Evolutionary conservation across 2,329 filamentous ascomycete genomes (phyloP), one percentile per base, ranked within the genome.

Genomic region (Scedosporium boydii): DNA sequence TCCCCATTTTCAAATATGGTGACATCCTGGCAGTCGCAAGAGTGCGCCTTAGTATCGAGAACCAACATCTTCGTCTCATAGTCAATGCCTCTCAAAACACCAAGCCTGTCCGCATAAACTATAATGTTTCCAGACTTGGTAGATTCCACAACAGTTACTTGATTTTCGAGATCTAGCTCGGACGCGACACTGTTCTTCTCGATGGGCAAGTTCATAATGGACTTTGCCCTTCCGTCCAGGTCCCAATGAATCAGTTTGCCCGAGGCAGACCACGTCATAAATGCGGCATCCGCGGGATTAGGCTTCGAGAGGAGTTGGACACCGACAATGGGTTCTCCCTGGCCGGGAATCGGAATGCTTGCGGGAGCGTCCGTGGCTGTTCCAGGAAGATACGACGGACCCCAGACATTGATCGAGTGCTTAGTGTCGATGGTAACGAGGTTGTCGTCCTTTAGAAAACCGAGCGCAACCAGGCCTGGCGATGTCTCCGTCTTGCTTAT

Each of bases 201-300:
- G 4, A 97, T 76, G 4, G 87, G 81, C 12, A 96, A 81, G 48
- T 83, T 77, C 42, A 91, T 77, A 1, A 84, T 84, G 16, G 81
- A 80, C 67, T 84, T 86, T 65, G 87, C 84, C 60, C 80, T 82
- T 23, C 93, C 95, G 58, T 90, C 82, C 14, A 86, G 72, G 67
- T 87, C 84, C 95, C 95, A 99, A 67, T 96, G 89, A 26, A 90
- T 84, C 59, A 98, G 82, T 16, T 83, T 86, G 4, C 95, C 95
- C 60, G 87, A 87, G 23, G 83, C 85, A 1, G 93, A 93, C 90
- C 93, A 99, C 0, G 93, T 97, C 66, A 93, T 87, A 70, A 98
- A 97, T 1, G 61, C 38, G 7, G 87, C 83, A 0, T 91, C 87
- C 23, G 83, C 79, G 4, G 78, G 72, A 63, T 90, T 89, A 0